Evolutionary conservation across 371 early-diverging fungal species (phyloP).

Genomic region (Nosema granulosis): DNA sequence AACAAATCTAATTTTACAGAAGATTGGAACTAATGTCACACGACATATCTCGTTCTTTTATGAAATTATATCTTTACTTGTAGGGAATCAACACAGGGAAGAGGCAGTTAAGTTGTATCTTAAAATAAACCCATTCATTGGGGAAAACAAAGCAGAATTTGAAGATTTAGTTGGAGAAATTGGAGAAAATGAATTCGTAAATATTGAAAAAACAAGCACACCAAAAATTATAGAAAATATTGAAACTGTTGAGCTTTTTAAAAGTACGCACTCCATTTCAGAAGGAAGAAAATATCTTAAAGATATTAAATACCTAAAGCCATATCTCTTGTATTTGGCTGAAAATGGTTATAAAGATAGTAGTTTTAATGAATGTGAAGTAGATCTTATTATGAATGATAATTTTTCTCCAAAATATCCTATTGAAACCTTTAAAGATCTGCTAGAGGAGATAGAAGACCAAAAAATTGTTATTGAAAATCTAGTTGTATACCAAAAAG

Average conservation of each 20-base stretch:
- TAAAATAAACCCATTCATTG: conserved; percentile 25
- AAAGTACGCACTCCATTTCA: background rate
- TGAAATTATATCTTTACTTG: conserved; percentile 13
- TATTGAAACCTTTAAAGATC: background rate
- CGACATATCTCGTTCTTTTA: background rate
- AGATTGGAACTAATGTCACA: background rate
- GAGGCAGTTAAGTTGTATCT: conserved; percentile 23
- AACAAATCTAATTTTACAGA: conserved; percentile 9
- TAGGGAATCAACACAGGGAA: background rate
- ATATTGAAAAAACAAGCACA: background rate
- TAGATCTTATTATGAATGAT: background rate
- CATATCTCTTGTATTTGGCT: conserved; percentile 26
- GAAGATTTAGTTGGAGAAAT: background rate
- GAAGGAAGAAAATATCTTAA: conserved; percentile 25
- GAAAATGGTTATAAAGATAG: background rate
- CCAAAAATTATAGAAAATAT: background rate
- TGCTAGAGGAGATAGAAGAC: background rate
- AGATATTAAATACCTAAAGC: conserved; percentile 10
- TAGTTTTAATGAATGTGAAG: conserved; percentile 14
- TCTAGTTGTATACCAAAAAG: background rate
- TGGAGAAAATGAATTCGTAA: background rate
- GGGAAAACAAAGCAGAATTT: conserved; percentile 31
- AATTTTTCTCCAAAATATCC: background rate
- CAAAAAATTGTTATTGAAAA: conserved; percentile 16
- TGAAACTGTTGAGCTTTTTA: background rate